Evolutionary conservation across 768 basidiomycete genomes (phyloP), one percentile per base, ranked within the genome.

Genomic region (Favolaschia claudopus): DNA sequence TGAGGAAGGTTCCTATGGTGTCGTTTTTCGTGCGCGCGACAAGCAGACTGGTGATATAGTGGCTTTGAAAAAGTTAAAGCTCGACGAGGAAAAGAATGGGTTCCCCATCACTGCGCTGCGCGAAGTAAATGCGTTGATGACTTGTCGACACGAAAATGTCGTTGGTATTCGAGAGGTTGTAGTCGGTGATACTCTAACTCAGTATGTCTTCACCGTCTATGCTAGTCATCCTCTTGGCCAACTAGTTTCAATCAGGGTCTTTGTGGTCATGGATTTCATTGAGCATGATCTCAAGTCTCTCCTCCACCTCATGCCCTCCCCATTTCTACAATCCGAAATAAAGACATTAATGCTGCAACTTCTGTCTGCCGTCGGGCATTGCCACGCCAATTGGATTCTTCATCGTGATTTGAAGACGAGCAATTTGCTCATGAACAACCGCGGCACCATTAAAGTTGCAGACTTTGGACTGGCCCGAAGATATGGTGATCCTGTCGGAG

Each of bases 231-330:
- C 60, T 55, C 65, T 62, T 64, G 62, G 59, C 58, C 34, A 29
- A 61, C 39, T 17, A 4, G 24, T 46, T 58, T 51, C 62, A 77
- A 98, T n/a, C n/a, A n/a, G 97, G 79, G 94, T 99, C 39, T 99
- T 96, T 74, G 96, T 99, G 64, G 97, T 99, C 32, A 97, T 97
- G 96, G 95, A 97, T 73, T 99, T 99, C 71, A 96, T 99, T 71
- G 97, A 99, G 75, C 97, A 99, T 74, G 97, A 99, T 74, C 89
- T 99, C 72, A 99, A 99, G 77, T 91, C 96, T 7, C 85, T 99
- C 48, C 83, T 99, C 55, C 92, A 91, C 24, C 79, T 93, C 60
- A 99, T 99, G 97, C 95, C 96, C 2, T 85, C 91, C 29, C 96
- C 97, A 2, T 99, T 99, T 79, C 79, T 98, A 36, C 95, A 96